phyloP scores from a whole-genome alignment of 805 yeast species.

The Myxozyma kluyveri region DNA sequence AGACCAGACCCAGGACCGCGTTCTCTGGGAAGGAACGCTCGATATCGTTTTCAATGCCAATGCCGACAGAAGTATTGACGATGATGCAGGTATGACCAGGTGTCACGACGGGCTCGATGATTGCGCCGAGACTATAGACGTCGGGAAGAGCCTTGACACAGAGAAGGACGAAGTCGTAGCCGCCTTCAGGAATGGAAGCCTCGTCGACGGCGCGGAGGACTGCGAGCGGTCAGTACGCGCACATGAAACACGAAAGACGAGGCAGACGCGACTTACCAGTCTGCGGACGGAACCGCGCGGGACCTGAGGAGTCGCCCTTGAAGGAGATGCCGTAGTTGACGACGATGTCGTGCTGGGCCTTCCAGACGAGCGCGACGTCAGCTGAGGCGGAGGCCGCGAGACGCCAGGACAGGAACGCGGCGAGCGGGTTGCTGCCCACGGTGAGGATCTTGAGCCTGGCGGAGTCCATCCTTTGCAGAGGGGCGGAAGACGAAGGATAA shows the following conservation, averaged over 20 bases:
- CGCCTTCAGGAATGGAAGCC: slow-evolving; percentile 24
- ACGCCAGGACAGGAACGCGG: slow-evolving; percentile 31
- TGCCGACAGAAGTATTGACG: slow-evolving; percentile 51
- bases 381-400: slow-evolving; percentile 27
- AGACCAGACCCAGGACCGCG: slow-evolving; percentile 59
- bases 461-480: not conserved
- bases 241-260: not conserved
- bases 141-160: slow-evolving; percentile 69
- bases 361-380: slow-evolving; percentile 30
- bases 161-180: slow-evolving; percentile 58
- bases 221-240: not conserved
- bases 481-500: not conserved
- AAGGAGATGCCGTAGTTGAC: slow-evolving; percentile 27
- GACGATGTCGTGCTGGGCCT: slow-evolving; percentile 27
- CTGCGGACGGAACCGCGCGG: slow-evolving; percentile 14
- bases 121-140: slow-evolving; percentile 50
- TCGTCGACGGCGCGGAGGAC: slow-evolving; percentile 35
- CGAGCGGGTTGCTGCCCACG: slow-evolving; percentile 31
- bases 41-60: slow-evolving; percentile 59
- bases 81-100: slow-evolving; percentile 49
- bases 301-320: slow-evolving; percentile 20
- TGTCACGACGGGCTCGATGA: slow-evolving; percentile 51
- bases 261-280: slow-evolving; percentile 5
- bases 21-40: slow-evolving; percentile 51
- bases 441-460: not conserved